Conservation (phyloP, 2,329 filamentous ascomycete genomes). For the Phialocephala sp. region DNA sequence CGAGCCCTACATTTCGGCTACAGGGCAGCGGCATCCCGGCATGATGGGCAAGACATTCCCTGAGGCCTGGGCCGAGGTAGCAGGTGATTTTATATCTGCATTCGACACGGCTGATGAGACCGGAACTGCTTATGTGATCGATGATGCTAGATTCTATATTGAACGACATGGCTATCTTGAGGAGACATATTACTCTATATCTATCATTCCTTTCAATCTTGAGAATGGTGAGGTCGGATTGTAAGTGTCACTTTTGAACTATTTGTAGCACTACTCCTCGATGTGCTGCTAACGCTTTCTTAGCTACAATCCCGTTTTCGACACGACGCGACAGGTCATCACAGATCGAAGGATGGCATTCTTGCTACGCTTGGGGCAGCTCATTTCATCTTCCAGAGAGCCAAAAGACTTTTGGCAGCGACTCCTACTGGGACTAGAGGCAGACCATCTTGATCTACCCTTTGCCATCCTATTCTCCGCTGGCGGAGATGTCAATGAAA, state of each 20-base stretch:
- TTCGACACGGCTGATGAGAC: constrained; percentile 41
- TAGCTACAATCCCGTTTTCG: constrained; percentile 35
- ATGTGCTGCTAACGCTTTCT: not conserved
- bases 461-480: constrained; percentile 45
- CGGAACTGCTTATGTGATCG: constrained; percentile 33
- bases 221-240: constrained; percentile 30
- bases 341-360: constrained; percentile 45
- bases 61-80: constrained; percentile 48
- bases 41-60: constrained; percentile 46
- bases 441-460: constrained; percentile 41
- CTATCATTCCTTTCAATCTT: constrained; percentile 33
- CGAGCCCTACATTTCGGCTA: constrained; percentile 42
- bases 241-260: constrained; percentile 22
- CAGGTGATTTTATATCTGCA: constrained; percentile 39
- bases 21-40: constrained; percentile 44
- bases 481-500: constrained; percentile 36
- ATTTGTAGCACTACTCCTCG: not conserved
- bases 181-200: constrained; percentile 44
- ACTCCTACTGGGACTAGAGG: constrained; percentile 35
- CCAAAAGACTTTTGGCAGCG: constrained; percentile 45
- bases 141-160: constrained; percentile 42
- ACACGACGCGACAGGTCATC: constrained; percentile 34
- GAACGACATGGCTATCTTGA: constrained; percentile 45
- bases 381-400: constrained; percentile 37
- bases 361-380: constrained; percentile 47